Evolutionary conservation across 2,329 filamentous ascomycete genomes (phyloP).

Genomic region (Pseudocercospora vitis): DNA sequence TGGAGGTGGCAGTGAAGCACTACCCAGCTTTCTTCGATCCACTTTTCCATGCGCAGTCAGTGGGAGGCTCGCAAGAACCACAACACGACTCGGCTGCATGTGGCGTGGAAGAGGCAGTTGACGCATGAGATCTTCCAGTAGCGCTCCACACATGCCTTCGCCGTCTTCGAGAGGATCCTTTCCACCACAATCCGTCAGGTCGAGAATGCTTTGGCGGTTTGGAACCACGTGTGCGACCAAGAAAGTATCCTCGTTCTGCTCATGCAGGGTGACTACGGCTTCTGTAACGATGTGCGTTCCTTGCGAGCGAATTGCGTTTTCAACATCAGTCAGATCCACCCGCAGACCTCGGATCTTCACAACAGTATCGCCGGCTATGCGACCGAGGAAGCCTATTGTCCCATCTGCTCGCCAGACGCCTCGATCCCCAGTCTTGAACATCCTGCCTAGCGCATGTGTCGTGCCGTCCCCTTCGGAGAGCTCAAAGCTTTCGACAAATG

Average conservation of each 20-base stretch:
- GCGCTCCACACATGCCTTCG: slow-evolving; percentile 4
- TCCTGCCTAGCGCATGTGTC: slow-evolving; percentile 13
- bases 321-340: slow-evolving; percentile 52
- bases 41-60: slow-evolving; percentile 36
- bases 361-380: slow-evolving; percentile 46
- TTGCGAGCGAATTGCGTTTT: slow-evolving; percentile 33
- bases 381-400: slow-evolving; percentile 40
- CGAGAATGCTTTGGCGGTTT: neutral
- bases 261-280: slow-evolving; percentile 27
- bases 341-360: slow-evolving; percentile 50
- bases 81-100: slow-evolving; percentile 39
- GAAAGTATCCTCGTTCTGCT: slow-evolving; percentile 24
- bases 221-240: slow-evolving; percentile 43
- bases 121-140: slow-evolving; percentile 24
- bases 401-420: slow-evolving; percentile 41
- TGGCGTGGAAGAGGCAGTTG: slow-evolving; percentile 39
- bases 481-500: slow-evolving; percentile 16
- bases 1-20: slow-evolving; percentile 24
- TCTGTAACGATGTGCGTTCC: slow-evolving; percentile 32
- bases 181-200: too few species aligned
- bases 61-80: slow-evolving; percentile 34
- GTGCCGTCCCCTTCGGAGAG: slow-evolving; percentile 4
- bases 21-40: slow-evolving; percentile 31
- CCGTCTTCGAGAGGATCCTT: neutral
- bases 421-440: slow-evolving; percentile 46